A percentile compares a stretch with the other conserved stretches of the same genome.
These are phyloP conservation scores for Cordyceps tenuipes DNA, from an alignment of 2,329 filamentous ascomycete genomes.

Conservation along the genomic window DNA sequence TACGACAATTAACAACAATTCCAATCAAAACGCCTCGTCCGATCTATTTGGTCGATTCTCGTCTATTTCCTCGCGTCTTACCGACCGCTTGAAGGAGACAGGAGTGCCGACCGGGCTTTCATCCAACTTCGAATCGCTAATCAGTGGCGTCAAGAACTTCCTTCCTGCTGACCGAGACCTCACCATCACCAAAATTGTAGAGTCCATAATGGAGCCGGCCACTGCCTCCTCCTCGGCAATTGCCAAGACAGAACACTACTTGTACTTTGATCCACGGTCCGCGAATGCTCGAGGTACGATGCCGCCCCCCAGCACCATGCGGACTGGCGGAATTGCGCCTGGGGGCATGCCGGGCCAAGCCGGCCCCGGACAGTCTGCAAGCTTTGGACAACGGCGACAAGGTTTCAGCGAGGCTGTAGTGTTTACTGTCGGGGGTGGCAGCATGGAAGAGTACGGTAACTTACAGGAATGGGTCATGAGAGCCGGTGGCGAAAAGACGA, in stretches of 20 bases:
- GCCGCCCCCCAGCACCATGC: slow-evolving; percentile 63
- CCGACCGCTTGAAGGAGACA: slow-evolving; percentile 88
- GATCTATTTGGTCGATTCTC: slow-evolving; percentile 92
- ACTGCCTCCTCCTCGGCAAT: slow-evolving; percentile 86
- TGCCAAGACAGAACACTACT: slow-evolving; percentile 89
- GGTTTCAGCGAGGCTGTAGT: slow-evolving; percentile 86
- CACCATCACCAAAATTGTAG: slow-evolving; percentile 94
- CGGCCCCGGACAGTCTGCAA: slow-evolving; percentile 61
- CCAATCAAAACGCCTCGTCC: slow-evolving; percentile 55
- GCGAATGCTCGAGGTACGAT: slow-evolving; percentile 89
- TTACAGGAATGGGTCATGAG: slow-evolving; percentile 90
- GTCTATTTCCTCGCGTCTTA: slow-evolving; percentile 82
- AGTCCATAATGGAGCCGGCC: slow-evolving; percentile 94
- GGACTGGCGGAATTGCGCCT: slow-evolving; percentile 36
- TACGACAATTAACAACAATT: slow-evolving; percentile 72
- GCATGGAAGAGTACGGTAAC: slow-evolving; percentile 98
- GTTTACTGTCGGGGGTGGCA: slow-evolving; percentile 92
- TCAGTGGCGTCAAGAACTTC: slow-evolving; percentile 96
- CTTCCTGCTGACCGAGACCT: slow-evolving; percentile 92
- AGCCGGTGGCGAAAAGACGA: slow-evolving; percentile 57
- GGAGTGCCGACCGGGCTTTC: slow-evolving; percentile 60
- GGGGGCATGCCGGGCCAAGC: slow-evolving; percentile 43
- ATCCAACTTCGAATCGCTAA: slow-evolving; percentile 85
- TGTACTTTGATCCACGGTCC: slow-evolving; percentile 93
- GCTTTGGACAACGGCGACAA: slow-evolving; percentile 83